Percentiles rank a stretch among this genome's conserved stretches.
Evolutionary conservation across 495 filamentous ascomycete genomes (phyloP).

Genomic region (Sphaerosporella brunnea): DNA sequence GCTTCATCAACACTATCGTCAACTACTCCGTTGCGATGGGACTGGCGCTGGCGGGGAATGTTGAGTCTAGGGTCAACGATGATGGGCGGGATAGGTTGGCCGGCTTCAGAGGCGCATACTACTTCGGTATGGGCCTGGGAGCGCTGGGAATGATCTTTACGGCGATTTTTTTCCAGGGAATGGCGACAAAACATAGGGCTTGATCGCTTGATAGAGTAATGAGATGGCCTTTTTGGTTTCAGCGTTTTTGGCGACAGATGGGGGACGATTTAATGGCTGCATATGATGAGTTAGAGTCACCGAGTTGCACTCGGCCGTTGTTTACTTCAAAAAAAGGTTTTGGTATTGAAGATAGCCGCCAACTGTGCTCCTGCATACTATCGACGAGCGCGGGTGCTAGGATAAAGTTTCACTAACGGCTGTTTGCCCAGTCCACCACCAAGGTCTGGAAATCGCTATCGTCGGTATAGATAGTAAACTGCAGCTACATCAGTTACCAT

Average conservation of each 20-base stretch:
- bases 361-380: too few species aligned
- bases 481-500: neutral
- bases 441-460: constrained; percentile 11
- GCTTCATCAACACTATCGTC: constrained; percentile 45
- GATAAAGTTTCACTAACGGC: too few species aligned
- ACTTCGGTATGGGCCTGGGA: constrained; percentile 38
- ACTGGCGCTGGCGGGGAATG: constrained; percentile 46
- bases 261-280: too few species aligned
- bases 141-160: constrained; percentile 31
- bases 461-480: constrained; percentile 18
- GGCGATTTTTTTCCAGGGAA: constrained; percentile 19
- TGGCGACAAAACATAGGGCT: constrained; percentile 14
- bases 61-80: constrained; percentile 37
- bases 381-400: too few species aligned
- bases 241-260: too few species aligned
- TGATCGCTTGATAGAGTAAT: too few species aligned
- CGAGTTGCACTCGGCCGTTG: too few species aligned
- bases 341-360: too few species aligned
- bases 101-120: constrained; percentile 41
- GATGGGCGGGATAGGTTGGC: constrained; percentile 31
- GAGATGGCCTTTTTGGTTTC: too few species aligned
- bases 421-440: constrained; percentile 8
- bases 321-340: too few species aligned
- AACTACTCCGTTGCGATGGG: constrained; percentile 53
- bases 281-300: too few species aligned